Evolutionary conservation across 768 basidiomycete species (phyloP), one percentile per base, ranked within the genome.

Genomic region (Ramaria rubella): DNA sequence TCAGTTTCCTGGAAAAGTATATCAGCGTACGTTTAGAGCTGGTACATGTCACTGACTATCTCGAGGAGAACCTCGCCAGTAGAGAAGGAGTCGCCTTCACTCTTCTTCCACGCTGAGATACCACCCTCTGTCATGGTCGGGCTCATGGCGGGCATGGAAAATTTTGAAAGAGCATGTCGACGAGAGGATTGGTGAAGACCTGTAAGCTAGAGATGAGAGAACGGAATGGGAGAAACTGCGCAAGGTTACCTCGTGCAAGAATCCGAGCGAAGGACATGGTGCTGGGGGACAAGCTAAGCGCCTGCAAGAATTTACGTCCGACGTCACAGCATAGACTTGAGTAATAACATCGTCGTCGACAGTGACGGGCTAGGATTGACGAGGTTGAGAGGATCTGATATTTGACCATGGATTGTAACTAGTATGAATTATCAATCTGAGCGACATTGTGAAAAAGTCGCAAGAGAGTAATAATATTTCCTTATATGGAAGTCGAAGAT

Each of bases 81-180:
- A 2, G 73, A 60, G 65, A 93, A 96, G 0, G 81, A 64, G 58
- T 92, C 90, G 17, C 93, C 92, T 63, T 88, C 87, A 60, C 79
- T 78, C 73, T 86, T 86, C 76, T 95, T 96, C 94, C 95, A 97
- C 3, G 77, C 77, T 0, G 91, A 76, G 60, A 98, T 90, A 2
- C 87, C 92, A 43, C 94, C 94, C 71, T 96, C 94, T 0, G 90
- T 93, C 89, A 97, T 94, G 12, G 92, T 95, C 14, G 93, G 94
- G 2, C 89, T 94, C 93, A 97, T 95, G 58, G 94, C 94, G 4
- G 94, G 94, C 92, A 97, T 95, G 63, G 81, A 74, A 58, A 95
- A 81, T 60, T 83, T 79, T 48, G 88, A 84, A 50, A 90, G 77
- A 30, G 86, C 90, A 61, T 70, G 70, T 43, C 80, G 77, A 44